A percentile compares a stretch with the other conserved stretches of the same genome.
Conservation (phyloP, 192 early-diverging fungal species). For the Gonapodya sp. region DNA sequence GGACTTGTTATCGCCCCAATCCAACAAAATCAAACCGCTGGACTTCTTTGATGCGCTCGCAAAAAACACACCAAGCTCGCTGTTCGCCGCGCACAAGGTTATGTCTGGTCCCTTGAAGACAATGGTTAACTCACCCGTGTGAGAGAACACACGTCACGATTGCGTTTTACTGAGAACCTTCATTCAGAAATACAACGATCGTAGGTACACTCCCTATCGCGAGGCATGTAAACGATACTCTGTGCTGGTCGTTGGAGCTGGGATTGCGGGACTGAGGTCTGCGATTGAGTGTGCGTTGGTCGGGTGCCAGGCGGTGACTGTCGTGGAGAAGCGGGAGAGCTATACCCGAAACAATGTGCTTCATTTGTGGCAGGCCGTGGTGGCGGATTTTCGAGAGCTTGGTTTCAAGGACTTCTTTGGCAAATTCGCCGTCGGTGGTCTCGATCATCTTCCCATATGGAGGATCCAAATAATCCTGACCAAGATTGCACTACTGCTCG, state of each 20-base stretch:
- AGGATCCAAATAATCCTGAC: background rate
- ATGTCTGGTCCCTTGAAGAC: background rate
- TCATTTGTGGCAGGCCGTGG: background rate
- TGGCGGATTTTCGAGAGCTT: background rate
- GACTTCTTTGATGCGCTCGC: background rate
- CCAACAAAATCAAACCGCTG: background rate
- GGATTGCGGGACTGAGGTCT: background rate
- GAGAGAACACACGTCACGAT: background rate
- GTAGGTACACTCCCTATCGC: background rate
- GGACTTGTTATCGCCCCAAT: background rate
- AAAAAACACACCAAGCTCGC: background rate
- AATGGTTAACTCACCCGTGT: background rate
- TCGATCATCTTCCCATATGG: slow-evolving; percentile 1
- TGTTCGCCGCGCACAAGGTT: background rate
- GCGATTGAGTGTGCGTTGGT: background rate
- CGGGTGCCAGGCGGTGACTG: background rate
- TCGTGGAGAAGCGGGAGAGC: slow-evolving; percentile 2
- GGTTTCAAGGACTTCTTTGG: background rate
- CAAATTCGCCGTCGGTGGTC: slow-evolving; percentile 3
- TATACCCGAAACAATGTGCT: slow-evolving; percentile 2
- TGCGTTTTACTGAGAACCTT: background rate
- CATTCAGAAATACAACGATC: background rate
- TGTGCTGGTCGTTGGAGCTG: background rate
- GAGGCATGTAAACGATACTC: background rate
- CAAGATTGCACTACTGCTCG: background rate